Evolutionary conservation across 2,329 filamentous ascomycete species (phyloP).

Genomic region (Raffaelea arxii): DNA sequence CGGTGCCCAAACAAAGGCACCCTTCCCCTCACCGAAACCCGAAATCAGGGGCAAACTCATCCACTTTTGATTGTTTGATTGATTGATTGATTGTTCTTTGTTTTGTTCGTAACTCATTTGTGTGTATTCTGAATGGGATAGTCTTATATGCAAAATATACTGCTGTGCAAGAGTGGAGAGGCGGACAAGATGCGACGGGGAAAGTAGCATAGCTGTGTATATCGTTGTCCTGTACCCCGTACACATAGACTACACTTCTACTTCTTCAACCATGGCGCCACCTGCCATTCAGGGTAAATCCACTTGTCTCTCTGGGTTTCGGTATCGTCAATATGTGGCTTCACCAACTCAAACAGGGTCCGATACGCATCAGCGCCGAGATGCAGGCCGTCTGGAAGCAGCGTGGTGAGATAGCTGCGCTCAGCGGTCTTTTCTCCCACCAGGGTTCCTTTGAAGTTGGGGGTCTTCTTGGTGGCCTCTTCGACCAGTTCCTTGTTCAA

Average conservation of each 20-base stretch:
- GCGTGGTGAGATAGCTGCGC: slow-evolving; percentile 38
- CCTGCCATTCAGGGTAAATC: slow-evolving; percentile 38
- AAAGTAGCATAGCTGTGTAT: no score
- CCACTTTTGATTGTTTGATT: no score
- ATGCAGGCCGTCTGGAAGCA: slow-evolving; percentile 50
- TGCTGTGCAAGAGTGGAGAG: neutral
- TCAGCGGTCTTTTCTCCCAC: slow-evolving; percentile 40
- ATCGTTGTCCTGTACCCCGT: no score
- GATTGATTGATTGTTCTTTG: no score
- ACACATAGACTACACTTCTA: neutral
- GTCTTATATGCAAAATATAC: no score
- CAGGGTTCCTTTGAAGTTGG: slow-evolving; percentile 43
- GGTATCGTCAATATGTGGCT: slow-evolving; percentile 36
- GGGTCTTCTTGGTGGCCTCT: slow-evolving; percentile 50
- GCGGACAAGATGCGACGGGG: neutral
- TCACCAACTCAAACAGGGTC: slow-evolving; percentile 39
- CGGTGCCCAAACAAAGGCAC: no score
- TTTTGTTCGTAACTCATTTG: no score
- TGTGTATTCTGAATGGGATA: no score
- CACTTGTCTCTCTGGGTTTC: slow-evolving; percentile 28
- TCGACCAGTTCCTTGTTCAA: slow-evolving; percentile 73
- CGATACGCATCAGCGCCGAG: slow-evolving; percentile 43
- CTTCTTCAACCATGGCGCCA: slow-evolving; percentile 15
- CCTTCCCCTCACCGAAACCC: no score
- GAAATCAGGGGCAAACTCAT: no score